Evolutionary conservation across 2,329 filamentous ascomycete species (phyloP), one percentile per base, ranked within the genome.

Genomic region (Cladophialophora immunda): DNA sequence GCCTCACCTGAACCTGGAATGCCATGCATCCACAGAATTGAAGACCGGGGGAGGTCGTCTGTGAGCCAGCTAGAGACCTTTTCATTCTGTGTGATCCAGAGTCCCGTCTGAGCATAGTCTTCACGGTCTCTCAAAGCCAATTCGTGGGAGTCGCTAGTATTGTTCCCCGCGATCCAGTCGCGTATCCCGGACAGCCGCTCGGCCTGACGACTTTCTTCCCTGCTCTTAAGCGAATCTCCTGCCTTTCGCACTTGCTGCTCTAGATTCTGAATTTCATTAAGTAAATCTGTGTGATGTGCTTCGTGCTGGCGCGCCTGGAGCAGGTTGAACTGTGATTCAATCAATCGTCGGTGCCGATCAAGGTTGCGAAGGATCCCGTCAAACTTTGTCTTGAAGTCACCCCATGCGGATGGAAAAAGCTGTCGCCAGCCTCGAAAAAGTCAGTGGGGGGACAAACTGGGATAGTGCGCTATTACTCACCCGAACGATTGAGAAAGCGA

Each of bases 1-100:
- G 69, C 45, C 22, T 50, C 22, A 75, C 75, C 75, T 66, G 75
- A 73, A 9, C 78, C 78, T n/a, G 73, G 75, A 32, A 74, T 76
- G 29, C 62, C 62, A 22, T 57, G 32, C 19, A 59, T 47, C 62
- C 55, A 65, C 15, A 59, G 50, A 2, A 50, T 47, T 25, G 62
- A 59, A 15, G 56, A 58, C 32, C 32, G 59, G 3, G 70, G 65
- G 25, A 58, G 68, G 47, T 45, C 58, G 9, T 69, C 66, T 17
- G 73, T 58, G 38, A 72, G 65, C 73, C 73, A 74, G 19, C 68
- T 61, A 5, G 32, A 34, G 7, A 60, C 19, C 19, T 52, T 45
- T 38, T 25, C 15, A 15, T 65, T 70, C 22, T 13, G 34, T 5
- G 47, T 41, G 13, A 75, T 66, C 73, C 73, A 75, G n/a, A 52